Base-by-base conservation (phyloP, 2,329 filamentous ascomycete species). In the Lizonia empirigonia region DNA sequence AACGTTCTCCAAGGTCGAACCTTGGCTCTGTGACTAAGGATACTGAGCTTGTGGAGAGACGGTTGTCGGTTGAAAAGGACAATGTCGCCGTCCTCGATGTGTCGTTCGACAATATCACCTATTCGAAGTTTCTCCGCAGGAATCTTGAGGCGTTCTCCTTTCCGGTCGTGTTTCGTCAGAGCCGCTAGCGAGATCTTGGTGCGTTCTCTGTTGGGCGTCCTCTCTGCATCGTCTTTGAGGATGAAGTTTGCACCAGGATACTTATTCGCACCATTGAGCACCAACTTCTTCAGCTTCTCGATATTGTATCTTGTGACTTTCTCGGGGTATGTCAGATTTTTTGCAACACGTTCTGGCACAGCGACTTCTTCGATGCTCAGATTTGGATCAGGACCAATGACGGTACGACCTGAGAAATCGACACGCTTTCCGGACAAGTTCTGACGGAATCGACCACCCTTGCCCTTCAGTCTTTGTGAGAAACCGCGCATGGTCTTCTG, bases 381-480 rank as follows among this genome's bases (percentile, higher is more conserved):
- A 64, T 99, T 99, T 3, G 94, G 94, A 73, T 99, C 94, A 0
- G 94, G 94, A 0, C 92, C 96, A 73, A 99, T 99, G 74, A 99
- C 94, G 0, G 94, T 99, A 72, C 94, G 86, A 15, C 91, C 94
- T 9, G 94, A 99, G 74, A 97, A 99, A 71, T 99, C 93, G 45
- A 99, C 94, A 82, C 94, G 93, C 76, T 99, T 99, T 70, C 94
- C 94, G 0, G 93, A 97, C 53, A 99, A 75, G 66, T 99, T 99
- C 51, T 95, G 94, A 76, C 94, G 88, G 75, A 99, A 99, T 46
- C 94, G 90, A 46, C 94, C 94, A 69, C 97, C 93, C 69, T 99
- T 99, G 62, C 94, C 94, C 76, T 99, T 99, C 38, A 99, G 76
- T 13, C 94, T 86, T 74, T 97, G 94, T 55, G 93, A 96, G 69